Evolutionary conservation across 129 eudicot species (phyloP).

Genomic region (Flaveria ramosissima): DNA sequence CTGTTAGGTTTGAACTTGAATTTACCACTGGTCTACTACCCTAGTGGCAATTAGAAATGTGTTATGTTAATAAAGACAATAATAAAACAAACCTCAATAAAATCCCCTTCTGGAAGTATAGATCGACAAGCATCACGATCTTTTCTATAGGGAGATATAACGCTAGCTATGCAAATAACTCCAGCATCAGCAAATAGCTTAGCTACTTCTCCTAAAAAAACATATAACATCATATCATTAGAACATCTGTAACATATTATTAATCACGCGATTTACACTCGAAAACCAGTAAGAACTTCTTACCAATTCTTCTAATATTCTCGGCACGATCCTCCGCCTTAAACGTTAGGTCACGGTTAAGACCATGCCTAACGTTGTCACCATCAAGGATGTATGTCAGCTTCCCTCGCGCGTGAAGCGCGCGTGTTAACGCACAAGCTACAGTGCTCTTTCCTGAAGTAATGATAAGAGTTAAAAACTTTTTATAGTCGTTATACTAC

Average conservation of each 20-base stretch:
- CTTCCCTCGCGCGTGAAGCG: slow-evolving; percentile 77
- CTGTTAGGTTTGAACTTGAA: too few relatives aligned
- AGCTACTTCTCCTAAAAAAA: slow-evolving; percentile 76
- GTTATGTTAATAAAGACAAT: neutral
- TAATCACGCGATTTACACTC: too few relatives aligned
- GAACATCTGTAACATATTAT: too few relatives aligned
- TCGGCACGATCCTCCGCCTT: slow-evolving; percentile 88
- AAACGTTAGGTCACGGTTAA: slow-evolving; percentile 74
- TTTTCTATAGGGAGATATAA: slow-evolving; percentile 88
- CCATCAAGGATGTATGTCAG: slow-evolving; percentile 86
- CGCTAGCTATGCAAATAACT: slow-evolving; percentile 88
- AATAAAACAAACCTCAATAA: slow-evolving; percentile 73
- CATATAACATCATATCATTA: neutral
- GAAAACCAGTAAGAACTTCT: neutral
- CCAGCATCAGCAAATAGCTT: slow-evolving; percentile 97
- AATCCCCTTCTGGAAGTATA: slow-evolving; percentile 76
- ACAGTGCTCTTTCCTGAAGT: slow-evolving; percentile 85
- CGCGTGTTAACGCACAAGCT: slow-evolving; percentile 75
- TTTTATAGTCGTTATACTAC: too few relatives aligned
- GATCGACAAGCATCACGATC: slow-evolving; percentile 89
- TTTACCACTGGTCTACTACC: too few relatives aligned
- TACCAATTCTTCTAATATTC: slow-evolving; percentile 85
- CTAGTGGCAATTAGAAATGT: too few relatives aligned
- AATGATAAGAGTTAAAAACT: neutral
- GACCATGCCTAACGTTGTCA: slow-evolving; percentile 91